Evolutionary conservation across 768 basidiomycete genomes (phyloP).

Genomic region (Boletus coccyginus): DNA sequence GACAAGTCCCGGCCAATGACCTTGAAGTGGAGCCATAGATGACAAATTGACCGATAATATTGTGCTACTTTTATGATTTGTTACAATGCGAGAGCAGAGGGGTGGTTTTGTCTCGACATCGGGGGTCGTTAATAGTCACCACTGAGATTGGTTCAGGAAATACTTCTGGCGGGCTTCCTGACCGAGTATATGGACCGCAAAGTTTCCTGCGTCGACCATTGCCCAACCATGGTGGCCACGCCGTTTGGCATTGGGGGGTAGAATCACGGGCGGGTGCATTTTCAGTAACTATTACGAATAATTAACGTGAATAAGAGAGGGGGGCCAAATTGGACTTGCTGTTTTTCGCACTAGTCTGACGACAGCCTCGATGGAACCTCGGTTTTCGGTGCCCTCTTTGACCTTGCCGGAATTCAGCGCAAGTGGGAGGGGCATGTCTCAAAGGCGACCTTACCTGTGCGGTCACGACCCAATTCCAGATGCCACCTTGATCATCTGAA

Average conservation of each 20-base stretch:
- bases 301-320: constrained; percentile 2
- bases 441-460: constrained; percentile 52
- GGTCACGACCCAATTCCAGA: constrained; percentile 78
- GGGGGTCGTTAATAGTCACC: constrained; percentile 18
- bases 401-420: constrained; percentile 44
- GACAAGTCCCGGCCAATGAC: neutral
- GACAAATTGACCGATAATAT: neutral
- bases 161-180: constrained; percentile 64
- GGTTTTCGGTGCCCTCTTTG: constrained; percentile 79
- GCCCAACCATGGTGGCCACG: constrained; percentile 73
- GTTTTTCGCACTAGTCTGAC: constrained; percentile 68
- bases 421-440: neutral
- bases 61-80: neutral
- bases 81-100: neutral
- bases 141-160: constrained; percentile 41
- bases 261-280: constrained; percentile 52
- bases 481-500: constrained; percentile 46
- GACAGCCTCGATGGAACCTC: constrained; percentile 75
- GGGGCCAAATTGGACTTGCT: constrained; percentile 39
- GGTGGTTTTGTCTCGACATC: neutral
- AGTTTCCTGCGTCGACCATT: constrained; percentile 77
- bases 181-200: constrained; percentile 78
- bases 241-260: constrained; percentile 64
- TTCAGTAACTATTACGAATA: constrained; percentile 49
- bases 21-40: neutral